A percentile compares a stretch with the other conserved stretches of the same genome.
Evolutionary conservation across 257 asterid species (phyloP).

Genomic region (Gentiana dahurica): DNA sequence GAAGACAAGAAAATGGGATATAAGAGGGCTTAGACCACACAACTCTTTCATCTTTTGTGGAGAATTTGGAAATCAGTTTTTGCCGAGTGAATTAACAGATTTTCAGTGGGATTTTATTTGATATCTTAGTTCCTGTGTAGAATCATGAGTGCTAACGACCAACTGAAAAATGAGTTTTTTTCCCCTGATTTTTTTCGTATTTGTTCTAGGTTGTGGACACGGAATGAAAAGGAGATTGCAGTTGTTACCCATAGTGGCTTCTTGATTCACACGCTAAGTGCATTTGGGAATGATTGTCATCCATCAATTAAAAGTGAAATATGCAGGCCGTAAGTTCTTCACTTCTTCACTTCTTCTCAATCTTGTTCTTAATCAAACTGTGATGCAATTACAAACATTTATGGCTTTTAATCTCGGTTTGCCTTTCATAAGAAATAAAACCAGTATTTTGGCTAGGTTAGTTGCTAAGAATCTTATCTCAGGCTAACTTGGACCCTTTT

Average conservation of each 20-base stretch:
- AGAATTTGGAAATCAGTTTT: neutral
- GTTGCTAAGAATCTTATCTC: too few relatives aligned
- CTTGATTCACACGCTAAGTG: conserved; percentile 49
- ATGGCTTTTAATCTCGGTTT: too few relatives aligned
- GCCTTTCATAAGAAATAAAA: too few relatives aligned
- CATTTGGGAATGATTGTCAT: conserved; percentile 73
- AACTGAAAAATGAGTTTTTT: neutral
- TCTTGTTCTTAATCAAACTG: neutral
- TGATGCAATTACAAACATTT: too few relatives aligned
- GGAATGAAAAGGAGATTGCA: conserved; percentile 87
- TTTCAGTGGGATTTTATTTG: neutral
- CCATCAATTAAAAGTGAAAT: conserved; percentile 64
- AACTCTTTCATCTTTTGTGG: too few relatives aligned
- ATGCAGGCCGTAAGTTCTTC: conserved; percentile 49
- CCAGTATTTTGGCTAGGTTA: too few relatives aligned
- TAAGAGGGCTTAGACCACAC: too few relatives aligned
- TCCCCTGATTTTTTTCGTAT: conserved; percentile 4
- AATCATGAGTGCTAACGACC: too few relatives aligned
- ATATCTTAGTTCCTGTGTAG: neutral
- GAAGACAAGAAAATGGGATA: too few relatives aligned
- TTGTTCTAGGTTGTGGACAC: conserved; percentile 70
- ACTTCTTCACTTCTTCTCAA: neutral
- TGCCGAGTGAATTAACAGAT: too few relatives aligned
- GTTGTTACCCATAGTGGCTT: conserved; percentile 86
- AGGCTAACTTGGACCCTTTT: too few relatives aligned